Evolutionary conservation across 345 rosid genomes (phyloP), one percentile per base, ranked within the genome.

Genomic region (Erucastrum elatum): DNA sequence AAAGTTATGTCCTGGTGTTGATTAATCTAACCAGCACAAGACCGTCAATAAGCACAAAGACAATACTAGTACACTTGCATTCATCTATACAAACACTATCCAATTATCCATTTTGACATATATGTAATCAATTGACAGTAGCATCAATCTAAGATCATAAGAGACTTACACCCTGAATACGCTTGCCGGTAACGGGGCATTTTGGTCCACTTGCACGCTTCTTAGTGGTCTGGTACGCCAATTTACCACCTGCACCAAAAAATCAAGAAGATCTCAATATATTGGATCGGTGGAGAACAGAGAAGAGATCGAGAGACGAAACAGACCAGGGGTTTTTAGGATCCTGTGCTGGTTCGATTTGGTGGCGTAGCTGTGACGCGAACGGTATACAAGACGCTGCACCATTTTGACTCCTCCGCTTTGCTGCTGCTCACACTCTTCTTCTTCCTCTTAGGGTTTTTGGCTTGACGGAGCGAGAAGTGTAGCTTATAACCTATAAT

Each of bases 341-440:
- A 90, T 82, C 71, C 94, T 84, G 82, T 94, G 96, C 89, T 94
- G 97, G 85, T 94, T 94, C 1, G 98, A 94, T 62, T 87, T 94
- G 69, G 97, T 94, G 83, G 97, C 98, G 65, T 94, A 94, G 85
- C 97, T 91, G 86, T 94, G 98, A 46, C 98, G 89, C 58, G 83
- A 83, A 60, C 98, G 89, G 80, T 92, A 92, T 0, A 92, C 90
- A 3, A 94, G 91, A 68, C 98, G 91, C 91, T 94, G 98, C 77
- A 92, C 98, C 97, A 94, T 94, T 81, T 87, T 86, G 21, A 21
- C 21, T 21, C 21, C 21, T 21, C 21, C 21, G 21, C 21, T 21
- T 10, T 41, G 1, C 10, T 4, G 55, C 55, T 49, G n/a, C 58
- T 55, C 17, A 13, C 68, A 76, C 67, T 6, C 60, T 11, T 37